Evolutionary conservation across 1,284 basidiomycete species (phyloP).

Genomic region (Puccinia coronata): DNA sequence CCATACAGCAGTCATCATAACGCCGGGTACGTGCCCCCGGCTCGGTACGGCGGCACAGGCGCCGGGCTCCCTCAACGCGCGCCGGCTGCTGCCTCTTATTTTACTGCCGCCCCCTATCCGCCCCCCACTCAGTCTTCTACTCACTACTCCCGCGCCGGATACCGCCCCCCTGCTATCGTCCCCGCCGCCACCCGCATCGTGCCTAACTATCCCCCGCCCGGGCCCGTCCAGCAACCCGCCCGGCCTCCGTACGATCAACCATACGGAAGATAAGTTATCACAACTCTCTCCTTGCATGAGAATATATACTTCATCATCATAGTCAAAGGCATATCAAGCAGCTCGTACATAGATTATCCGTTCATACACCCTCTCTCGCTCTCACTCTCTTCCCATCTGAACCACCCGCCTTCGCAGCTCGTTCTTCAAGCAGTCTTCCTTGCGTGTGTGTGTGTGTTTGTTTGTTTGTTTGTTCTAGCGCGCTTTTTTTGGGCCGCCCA

Average conservation of each 20-base stretch:
- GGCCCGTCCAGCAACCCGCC: background rate
- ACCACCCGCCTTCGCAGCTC: too few relatives aligned
- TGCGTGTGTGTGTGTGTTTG: too few relatives aligned
- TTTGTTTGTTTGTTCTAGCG: too few relatives aligned
- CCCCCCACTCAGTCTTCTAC: background rate
- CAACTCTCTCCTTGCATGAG: too few relatives aligned
- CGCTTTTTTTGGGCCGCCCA: too few relatives aligned
- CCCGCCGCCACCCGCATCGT: slow-evolving; percentile 25
- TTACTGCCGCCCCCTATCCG: slow-evolving; percentile 17
- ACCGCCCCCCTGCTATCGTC: slow-evolving; percentile 17
- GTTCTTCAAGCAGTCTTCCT: too few relatives aligned
- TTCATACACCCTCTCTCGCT: too few relatives aligned
- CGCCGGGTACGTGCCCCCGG: background rate
- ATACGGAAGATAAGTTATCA: background rate
- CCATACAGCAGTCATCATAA: background rate
- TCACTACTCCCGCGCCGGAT: slow-evolving; percentile 3
- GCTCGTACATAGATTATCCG: too few relatives aligned
- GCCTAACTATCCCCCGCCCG: slow-evolving; percentile 4
- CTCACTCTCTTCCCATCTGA: too few relatives aligned
- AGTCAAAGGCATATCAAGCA: too few relatives aligned
- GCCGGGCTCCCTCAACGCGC: slow-evolving; percentile 26
- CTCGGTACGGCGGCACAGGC: slow-evolving; percentile 41
- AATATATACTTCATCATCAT: too few relatives aligned
- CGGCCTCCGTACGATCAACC: slow-evolving; percentile 2
- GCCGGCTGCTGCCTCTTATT: too few relatives aligned